phyloP scores from a whole-genome alignment of 129 eudicot genomes.

The Erigeron canadensis region DNA sequence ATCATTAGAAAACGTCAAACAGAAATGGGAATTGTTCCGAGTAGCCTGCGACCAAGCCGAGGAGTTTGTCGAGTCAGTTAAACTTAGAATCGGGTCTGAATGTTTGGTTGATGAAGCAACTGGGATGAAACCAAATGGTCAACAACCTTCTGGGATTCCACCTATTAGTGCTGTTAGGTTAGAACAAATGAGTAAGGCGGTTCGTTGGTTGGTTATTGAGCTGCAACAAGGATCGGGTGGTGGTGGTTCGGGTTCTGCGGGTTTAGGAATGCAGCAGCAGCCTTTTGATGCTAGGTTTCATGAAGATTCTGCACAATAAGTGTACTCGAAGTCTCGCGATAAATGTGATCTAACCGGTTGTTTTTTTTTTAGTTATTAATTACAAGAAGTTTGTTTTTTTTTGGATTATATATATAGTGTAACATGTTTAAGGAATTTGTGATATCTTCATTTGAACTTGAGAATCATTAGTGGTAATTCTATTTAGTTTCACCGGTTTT shows the following conservation, averaged over 20 bases:
- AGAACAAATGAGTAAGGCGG: conserved; percentile 98
- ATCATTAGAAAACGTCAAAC: conserved; percentile 81
- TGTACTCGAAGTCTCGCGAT: conserved; percentile 4
- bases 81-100: conserved; percentile 88
- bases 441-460: neutral
- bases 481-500: no score
- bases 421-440: neutral
- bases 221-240: conserved; percentile 86
- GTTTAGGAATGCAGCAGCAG: conserved; percentile 53
- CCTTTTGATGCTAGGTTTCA: conserved; percentile 89
- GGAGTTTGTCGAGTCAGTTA: conserved; percentile 87
- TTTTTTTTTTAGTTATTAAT: no score
- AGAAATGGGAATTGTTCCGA: conserved; percentile 76
- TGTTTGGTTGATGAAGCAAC: conserved; percentile 95
- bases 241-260: conserved; percentile 59
- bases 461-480: neutral
- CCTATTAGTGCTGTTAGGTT: conserved; percentile 91
- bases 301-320: conserved; percentile 83
- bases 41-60: conserved; percentile 95
- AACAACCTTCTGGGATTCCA: conserved; percentile 57
- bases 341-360: no score
- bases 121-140: conserved; percentile 58
- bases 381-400: neutral
- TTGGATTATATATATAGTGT: conserved; percentile 1
- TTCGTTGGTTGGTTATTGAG: conserved; percentile 84